A percentile compares a stretch with the other conserved stretches of the same genome.
Conservation (phyloP, 768 basidiomycete species). For the Russula compacta region DNA sequence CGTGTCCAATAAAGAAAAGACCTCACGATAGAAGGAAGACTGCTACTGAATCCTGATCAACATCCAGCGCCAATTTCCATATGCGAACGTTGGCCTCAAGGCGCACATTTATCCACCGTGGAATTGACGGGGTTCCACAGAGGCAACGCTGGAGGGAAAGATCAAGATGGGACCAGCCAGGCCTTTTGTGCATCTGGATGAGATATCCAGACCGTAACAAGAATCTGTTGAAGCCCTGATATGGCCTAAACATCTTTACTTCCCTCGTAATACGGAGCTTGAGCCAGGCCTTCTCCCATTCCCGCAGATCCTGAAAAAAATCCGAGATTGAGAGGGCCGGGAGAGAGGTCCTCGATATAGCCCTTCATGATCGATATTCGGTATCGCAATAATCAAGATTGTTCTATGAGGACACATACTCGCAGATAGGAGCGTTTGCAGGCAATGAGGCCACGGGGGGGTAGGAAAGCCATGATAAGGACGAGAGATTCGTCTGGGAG, state of each 20-base stretch:
- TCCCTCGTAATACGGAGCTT: not conserved
- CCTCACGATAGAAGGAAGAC: not conserved
- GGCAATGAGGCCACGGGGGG: not conserved
- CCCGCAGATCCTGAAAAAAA: not conserved
- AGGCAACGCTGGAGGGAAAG: not conserved
- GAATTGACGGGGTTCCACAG: not conserved
- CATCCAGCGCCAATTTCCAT: not conserved
- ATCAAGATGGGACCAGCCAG: constrained; percentile 6
- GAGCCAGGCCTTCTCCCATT: constrained; percentile 10
- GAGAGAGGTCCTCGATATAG: constrained; percentile 1
- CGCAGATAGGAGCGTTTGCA: constrained; percentile 1
- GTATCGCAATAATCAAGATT: not conserved
- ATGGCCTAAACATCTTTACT: not conserved
- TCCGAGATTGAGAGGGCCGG: not conserved
- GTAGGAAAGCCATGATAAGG: not conserved
- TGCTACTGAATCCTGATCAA: constrained; percentile 3
- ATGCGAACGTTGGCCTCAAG: constrained; percentile 20
- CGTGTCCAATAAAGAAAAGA: not conserved
- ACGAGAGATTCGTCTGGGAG: constrained; percentile 7
- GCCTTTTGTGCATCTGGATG: not conserved
- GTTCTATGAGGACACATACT: not conserved
- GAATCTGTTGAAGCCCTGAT: not conserved
- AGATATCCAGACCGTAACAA: constrained; percentile 4
- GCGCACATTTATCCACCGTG: not conserved
- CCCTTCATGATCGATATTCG: not conserved